Base-by-base conservation (phyloP, 768 basidiomycete genomes). In the Tephrocybe sp. region DNA sequence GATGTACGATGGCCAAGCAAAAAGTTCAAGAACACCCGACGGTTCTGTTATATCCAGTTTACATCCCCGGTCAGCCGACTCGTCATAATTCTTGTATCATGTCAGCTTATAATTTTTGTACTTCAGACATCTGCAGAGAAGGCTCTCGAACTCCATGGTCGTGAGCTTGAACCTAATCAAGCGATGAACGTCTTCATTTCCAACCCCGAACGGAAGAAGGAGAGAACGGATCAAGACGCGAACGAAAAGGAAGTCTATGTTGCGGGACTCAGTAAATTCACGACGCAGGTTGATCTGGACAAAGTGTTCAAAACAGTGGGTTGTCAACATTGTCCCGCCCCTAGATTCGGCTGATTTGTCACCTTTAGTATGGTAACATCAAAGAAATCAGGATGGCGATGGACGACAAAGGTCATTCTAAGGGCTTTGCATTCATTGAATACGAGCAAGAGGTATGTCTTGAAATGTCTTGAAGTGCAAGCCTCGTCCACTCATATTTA, bases 1-100 rank as follows among this genome's bases (percentile, higher is more conserved):
- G 94, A 98, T 55, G 88, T 93, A 15, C 88, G 97, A 25, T 98
- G 95, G 95, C 97, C 97, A 4, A 94, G 92, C 69, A 94, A 94
- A 63, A 97, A 97, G 63, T 94, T 92, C 76, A 95, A 94, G 68
- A 83, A 72, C 49, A 87, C 88, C 2, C 74, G 97, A 29, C 79
- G 97, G 36, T 98, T 99, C 66, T 94, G 91, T 61, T 99, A 98
- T 64, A 75, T 99, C 1, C 97, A 98, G 54, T 97, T 82, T 62
- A 86, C 85, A 1, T 83, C 83, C 16, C 90, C 91, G 0, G 94
- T 92, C 49, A 44, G 87, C 72, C 7, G 6, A n/a, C 36, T 23
- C 6, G 25, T 11, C 38, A 27, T n/a, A 1, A 21, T 15, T 34
- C 4, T 9, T 12, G 29, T 33, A n/a, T 19, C 19, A 21, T 39